A percentile compares a stretch with the other conserved stretches of the same genome.
Conservation (phyloP, 768 basidiomycete genomes). For the Psilocybe cubensis region DNA sequence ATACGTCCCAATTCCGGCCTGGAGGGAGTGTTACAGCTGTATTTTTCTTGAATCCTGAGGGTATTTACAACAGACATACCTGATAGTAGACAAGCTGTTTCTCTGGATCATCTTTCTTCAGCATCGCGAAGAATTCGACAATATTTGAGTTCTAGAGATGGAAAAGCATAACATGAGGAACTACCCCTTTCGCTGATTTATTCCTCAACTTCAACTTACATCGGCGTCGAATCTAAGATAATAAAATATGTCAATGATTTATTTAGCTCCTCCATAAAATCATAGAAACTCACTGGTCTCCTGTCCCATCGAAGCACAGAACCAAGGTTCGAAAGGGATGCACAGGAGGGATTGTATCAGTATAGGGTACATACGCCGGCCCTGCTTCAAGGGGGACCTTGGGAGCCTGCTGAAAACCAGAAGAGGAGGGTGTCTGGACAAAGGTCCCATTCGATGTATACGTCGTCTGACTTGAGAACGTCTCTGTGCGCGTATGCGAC, state of each 20-base stretch:
- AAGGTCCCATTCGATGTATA: slow-evolving; percentile 3
- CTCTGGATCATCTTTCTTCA: slow-evolving; percentile 53
- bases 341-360: slow-evolving; percentile 28
- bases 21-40: not conserved
- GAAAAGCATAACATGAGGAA: not conserved
- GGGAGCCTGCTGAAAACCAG: not conserved
- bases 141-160: slow-evolving; percentile 49
- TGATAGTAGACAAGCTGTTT: slow-evolving; percentile 63
- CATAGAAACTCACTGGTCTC: slow-evolving; percentile 38
- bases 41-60: not conserved
- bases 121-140: slow-evolving; percentile 49
- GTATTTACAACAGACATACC: slow-evolving; percentile 26
- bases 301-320: slow-evolving; percentile 72
- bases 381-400: not conserved
- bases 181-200: not conserved
- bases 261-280: not conserved
- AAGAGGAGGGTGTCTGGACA: slow-evolving; percentile 1
- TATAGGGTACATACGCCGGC: not conserved
- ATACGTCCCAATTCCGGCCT: slow-evolving; percentile 62
- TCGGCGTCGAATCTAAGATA: slow-evolving; percentile 41
- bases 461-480: not conserved
- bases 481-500: not conserved
- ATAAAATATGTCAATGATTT: not conserved
- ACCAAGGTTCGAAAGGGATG: slow-evolving; percentile 52
- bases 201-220: slow-evolving; percentile 21